phyloP scores from a whole-genome alignment of 139 green algal species.

The Desmodesmus armatus region DNA sequence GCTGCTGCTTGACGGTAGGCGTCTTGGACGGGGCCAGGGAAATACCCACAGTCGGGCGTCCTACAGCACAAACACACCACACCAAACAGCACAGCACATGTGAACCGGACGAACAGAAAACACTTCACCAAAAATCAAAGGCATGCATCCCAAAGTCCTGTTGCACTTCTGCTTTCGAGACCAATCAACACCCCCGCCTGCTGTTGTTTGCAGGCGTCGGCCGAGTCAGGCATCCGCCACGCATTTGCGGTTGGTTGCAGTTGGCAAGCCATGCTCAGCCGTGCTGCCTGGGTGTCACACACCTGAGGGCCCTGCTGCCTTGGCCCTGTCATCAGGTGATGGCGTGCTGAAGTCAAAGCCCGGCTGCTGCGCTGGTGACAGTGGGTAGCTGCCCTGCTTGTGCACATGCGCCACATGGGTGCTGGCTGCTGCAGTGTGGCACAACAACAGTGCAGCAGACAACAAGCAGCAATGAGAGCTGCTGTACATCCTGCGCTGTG shows the following conservation, averaged over 20 bases:
- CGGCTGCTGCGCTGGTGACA: slow-evolving; percentile 23
- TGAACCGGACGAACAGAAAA: too few species aligned
- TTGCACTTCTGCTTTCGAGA: too few species aligned
- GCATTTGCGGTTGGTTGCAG: too few species aligned
- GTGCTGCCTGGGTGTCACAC: too few species aligned
- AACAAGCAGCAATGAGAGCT: not conserved
- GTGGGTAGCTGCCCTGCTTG: slow-evolving; percentile 22
- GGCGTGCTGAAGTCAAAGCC: slow-evolving; percentile 74
- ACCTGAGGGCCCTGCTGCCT: slow-evolving; percentile 54
- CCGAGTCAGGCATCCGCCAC: too few species aligned
- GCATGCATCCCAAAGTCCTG: too few species aligned
- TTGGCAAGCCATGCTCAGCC: too few species aligned
- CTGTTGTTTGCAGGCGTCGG: too few species aligned
- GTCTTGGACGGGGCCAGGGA: slow-evolving; percentile 42
- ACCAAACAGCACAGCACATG: too few species aligned
- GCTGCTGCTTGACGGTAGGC: slow-evolving; percentile 28
- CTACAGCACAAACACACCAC: not conserved
- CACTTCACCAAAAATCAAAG: too few species aligned
- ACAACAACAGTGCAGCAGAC: not conserved
- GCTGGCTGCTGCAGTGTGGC: slow-evolving; percentile 25
- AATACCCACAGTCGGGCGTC: slow-evolving; percentile 32
- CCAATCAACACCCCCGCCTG: too few species aligned
- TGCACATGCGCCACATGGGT: not conserved
- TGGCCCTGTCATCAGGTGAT: slow-evolving; percentile 77
- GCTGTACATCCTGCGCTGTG: not conserved